phyloP scores from a whole-genome alignment of 73 alveolate species.

The Blepharisma stoltei region DNA sequence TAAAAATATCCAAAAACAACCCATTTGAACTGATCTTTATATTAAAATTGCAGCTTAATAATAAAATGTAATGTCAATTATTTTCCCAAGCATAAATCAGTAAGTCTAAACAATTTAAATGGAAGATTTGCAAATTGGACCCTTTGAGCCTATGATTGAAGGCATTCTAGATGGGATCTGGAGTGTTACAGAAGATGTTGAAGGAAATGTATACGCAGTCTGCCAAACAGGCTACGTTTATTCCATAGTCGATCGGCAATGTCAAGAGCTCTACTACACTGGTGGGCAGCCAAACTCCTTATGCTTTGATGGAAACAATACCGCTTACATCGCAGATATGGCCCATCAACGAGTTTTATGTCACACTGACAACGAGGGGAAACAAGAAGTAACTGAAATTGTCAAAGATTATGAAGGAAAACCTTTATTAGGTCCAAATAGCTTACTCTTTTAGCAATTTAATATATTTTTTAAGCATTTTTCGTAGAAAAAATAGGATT shows the following conservation, averaged over 20 bases:
- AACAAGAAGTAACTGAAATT: constrained; percentile 43
- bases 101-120: background rate
- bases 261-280: constrained; percentile 7
- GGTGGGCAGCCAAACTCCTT: constrained; percentile 53
- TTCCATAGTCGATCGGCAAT: constrained; percentile 7
- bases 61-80: too few species aligned
- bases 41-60: too few species aligned
- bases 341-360: constrained; percentile 70
- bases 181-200: background rate
- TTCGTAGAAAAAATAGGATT: too few species aligned
- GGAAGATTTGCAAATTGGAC: constrained; percentile 25
- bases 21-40: too few species aligned
- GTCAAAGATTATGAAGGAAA: constrained; percentile 93
- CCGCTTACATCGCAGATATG: constrained; percentile 81
- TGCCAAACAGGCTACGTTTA: constrained; percentile 17
- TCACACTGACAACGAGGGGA: constrained; percentile 45
- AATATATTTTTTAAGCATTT: too few species aligned
- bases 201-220: constrained; percentile 21
- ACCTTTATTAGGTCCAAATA: constrained; percentile 96
- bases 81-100: too few species aligned
- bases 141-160: constrained; percentile 18
- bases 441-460: too few species aligned
- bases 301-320: constrained; percentile 75
- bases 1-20: too few species aligned
- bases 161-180: constrained; percentile 15